A percentile compares a stretch with the other conserved stretches of the same genome.
Conservation (phyloP, 2,329 filamentous ascomycete genomes). For the Fusarium buxicola region DNA sequence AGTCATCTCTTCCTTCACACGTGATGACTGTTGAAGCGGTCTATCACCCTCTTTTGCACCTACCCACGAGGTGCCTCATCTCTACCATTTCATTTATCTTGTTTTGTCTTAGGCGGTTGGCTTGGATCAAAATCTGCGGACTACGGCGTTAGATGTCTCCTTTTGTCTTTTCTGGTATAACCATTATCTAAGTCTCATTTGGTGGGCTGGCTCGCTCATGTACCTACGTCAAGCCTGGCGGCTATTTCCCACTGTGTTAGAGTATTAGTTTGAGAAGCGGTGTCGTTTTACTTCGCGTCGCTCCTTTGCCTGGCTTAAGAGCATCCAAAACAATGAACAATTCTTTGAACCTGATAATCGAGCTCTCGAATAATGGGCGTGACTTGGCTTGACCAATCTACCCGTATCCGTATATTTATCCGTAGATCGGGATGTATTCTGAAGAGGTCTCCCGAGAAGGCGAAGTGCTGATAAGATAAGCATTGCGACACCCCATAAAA, state of each 20-base stretch:
- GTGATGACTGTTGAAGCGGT: constrained; percentile 32
- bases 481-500: constrained; percentile 35
- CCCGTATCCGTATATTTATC: too few relatives aligned
- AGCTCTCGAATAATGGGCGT: not conserved
- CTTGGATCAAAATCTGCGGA: constrained; percentile 50
- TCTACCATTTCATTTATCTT: constrained; percentile 36
- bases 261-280: constrained; percentile 43
- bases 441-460: too few relatives aligned
- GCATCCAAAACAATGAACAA: constrained; percentile 36
- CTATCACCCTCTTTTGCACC: constrained; percentile 19
- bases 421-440: too few relatives aligned
- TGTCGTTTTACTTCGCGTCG: constrained; percentile 41
- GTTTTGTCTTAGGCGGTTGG: constrained; percentile 43
- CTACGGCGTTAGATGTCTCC: constrained; percentile 46
- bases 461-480: constrained; percentile 44
- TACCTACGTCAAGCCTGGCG: constrained; percentile 43
- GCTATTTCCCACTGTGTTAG: constrained; percentile 42
- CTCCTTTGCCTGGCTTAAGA: constrained; percentile 38
- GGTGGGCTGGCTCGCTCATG: constrained; percentile 41
- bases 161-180: constrained; percentile 35
- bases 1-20: constrained; percentile 12
- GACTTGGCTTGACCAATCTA: not conserved
- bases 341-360: constrained; percentile 19
- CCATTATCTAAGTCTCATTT: constrained; percentile 31
- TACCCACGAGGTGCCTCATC: constrained; percentile 19